Evolutionary conservation across 2,329 filamentous ascomycete species (phyloP), one percentile per base, ranked within the genome.

Genomic region (Pyrenophora graminea): DNA sequence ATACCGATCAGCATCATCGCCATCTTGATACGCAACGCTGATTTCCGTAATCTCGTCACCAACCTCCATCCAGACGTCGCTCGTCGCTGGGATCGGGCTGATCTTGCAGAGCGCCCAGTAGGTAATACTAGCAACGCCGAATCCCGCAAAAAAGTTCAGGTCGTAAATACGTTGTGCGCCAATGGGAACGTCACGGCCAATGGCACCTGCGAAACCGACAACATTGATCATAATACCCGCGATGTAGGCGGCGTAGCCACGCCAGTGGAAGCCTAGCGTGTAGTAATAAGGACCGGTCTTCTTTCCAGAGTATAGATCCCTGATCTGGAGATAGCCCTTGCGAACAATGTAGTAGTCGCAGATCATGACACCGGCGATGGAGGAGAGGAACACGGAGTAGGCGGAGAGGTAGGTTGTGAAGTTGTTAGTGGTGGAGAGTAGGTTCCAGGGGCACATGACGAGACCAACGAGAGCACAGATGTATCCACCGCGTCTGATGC

Each of bases 391-490:
- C 49, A 97, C 91, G 3, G 89, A 91, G 77, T 96, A 96, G 1
- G 92, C 88, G 1, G 89, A 94, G 1, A 97, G 84, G 69, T 96
- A 96, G 3, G 90, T 95, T 0, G 90, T 94, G 77, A 96, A 96
- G 74, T 87, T 86, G 78, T 93, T 96, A 38, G 84, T 84, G 38
- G 79, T 79, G 2, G 82, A 85, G 7, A 96, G 82, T 0, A 96
- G 82, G 53, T 89, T 89, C 84, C 87, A 93, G 0, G 92, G 92
- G 70, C 90, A 94, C 84, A 96, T 95, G 56, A 85, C 88, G 10
- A 96, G 79, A 47, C 90, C 91, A 48, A 96, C 79, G 1, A 81
- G 71, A 0, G 91, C 91, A 67, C 90, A 95, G 56, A 96, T 82
- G 70, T 95, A 96, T 10, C 90, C 89, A 48, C 91, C 91, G 9